Percentiles rank a stretch among this genome's conserved stretches.
These are phyloP conservation scores for Lepiota venenata DNA, from an alignment of 768 basidiomycete genomes.

Conservation along the genomic window DNA sequence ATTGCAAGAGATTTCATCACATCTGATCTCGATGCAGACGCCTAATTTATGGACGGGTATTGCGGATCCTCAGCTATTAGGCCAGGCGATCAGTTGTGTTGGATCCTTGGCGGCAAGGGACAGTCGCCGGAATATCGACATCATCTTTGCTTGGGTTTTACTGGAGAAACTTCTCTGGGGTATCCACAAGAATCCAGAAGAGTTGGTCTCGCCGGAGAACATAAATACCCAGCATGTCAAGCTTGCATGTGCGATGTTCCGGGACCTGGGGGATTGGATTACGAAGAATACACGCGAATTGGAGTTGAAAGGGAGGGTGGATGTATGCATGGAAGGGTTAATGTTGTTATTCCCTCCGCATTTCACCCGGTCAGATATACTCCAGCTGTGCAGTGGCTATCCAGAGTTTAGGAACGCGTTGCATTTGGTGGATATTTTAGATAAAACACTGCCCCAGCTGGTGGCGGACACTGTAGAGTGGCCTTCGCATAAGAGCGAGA, in stretches of 20 bases:
- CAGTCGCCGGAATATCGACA: slow-evolving; percentile 21
- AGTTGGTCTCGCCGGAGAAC: slow-evolving; percentile 7
- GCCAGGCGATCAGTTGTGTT: slow-evolving; percentile 25
- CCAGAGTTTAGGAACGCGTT: slow-evolving; percentile 20
- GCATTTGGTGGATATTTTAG: slow-evolving; percentile 15
- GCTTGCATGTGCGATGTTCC: slow-evolving; percentile 23
- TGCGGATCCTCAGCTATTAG: slow-evolving; percentile 19
- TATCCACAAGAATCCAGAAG: slow-evolving; percentile 3
- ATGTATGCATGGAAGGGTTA: slow-evolving; percentile 28
- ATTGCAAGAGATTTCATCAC: slow-evolving; percentile 21
- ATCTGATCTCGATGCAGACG: slow-evolving; percentile 5
- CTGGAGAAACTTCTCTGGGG: slow-evolving; percentile 23
- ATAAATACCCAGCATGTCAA: slow-evolving; percentile 18
- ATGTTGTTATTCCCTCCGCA: slow-evolving; percentile 23
- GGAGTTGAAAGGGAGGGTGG: slow-evolving; percentile 24
- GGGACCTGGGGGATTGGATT: slow-evolving; percentile 24
- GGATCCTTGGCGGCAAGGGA: slow-evolving; percentile 21
- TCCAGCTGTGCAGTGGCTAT: slow-evolving; percentile 15
- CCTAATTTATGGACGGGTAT: slow-evolving; percentile 7
- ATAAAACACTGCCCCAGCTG: slow-evolving; percentile 15
- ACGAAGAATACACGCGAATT: slow-evolving; percentile 16
- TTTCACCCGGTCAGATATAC: slow-evolving; percentile 13
- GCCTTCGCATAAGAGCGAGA: not conserved
- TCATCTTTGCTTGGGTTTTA: slow-evolving; percentile 27
- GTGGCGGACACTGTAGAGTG: slow-evolving; percentile 18